Percentiles rank a stretch among this genome's conserved stretches.
phyloP scores from a whole-genome alignment of 179 eudicot genomes.

The Spergularia azorica region DNA sequence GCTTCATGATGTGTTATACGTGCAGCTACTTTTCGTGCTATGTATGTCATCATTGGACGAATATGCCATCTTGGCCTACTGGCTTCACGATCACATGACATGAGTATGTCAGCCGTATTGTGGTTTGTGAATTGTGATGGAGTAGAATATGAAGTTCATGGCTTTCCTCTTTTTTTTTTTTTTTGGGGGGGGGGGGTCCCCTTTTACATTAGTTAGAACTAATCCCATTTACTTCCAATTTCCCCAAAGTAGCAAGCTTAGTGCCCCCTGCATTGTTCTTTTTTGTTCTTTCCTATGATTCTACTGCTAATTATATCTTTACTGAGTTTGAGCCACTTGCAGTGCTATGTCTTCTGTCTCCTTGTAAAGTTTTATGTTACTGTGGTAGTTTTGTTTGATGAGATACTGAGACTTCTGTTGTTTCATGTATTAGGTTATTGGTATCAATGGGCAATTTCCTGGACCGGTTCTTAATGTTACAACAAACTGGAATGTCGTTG shows the following conservation, averaged over 20 bases:
- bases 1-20: not conserved
- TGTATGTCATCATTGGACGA: not conserved
- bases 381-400: conserved; percentile 4
- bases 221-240: not conserved
- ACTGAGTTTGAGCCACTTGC: not conserved
- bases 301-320: not conserved
- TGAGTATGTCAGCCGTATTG: not conserved
- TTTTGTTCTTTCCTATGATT: not conserved
- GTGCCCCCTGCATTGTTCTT: not conserved
- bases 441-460: conserved; percentile 81
- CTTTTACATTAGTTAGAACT: not conserved
- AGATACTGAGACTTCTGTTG: conserved; percentile 5
- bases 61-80: not conserved
- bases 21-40: not conserved
- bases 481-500: conserved; percentile 88
- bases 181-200: no score
- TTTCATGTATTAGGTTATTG: conserved; percentile 66
- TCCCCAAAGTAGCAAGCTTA: not conserved
- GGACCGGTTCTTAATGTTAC: conserved; percentile 91
- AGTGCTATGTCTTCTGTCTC: not conserved
- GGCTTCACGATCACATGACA: not conserved
- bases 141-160: not conserved
- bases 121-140: not conserved
- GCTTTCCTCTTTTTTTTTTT: no score
- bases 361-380: not conserved